Evolutionary conservation across 176 grass and related monocot genomes (phyloP).

Genomic region (Ensete ventricosum): DNA sequence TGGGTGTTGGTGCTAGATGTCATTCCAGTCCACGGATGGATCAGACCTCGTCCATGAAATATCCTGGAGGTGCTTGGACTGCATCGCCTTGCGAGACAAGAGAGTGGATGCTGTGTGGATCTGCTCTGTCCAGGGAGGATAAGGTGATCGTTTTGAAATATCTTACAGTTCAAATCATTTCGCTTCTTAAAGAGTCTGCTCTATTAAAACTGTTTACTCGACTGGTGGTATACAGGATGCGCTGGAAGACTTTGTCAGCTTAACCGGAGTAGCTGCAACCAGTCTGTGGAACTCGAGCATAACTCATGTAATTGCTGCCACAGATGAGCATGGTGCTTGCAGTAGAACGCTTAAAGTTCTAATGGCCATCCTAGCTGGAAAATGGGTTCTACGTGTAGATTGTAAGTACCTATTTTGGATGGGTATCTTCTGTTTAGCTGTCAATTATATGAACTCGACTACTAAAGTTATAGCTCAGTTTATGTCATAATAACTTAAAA

Average conservation of each 20-base stretch:
- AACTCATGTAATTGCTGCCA: slow-evolving; percentile 77
- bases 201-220: slow-evolving; percentile 1
- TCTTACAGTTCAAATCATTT: background rate
- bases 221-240: slow-evolving; percentile 44
- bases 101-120: slow-evolving; percentile 81
- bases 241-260: slow-evolving; percentile 49
- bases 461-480: background rate
- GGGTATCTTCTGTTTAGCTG: background rate
- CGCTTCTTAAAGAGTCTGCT: background rate
- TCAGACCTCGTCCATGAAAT: slow-evolving; percentile 28
- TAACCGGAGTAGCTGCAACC: slow-evolving; percentile 43
- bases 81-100: slow-evolving; percentile 32
- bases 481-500: background rate
- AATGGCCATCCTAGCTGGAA: slow-evolving; percentile 82
- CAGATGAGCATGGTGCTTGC: slow-evolving; percentile 53
- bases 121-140: slow-evolving; percentile 46
- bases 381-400: slow-evolving; percentile 77
- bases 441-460: background rate
- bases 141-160: slow-evolving; percentile 40
- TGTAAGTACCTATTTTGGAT: slow-evolving; percentile 38
- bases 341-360: slow-evolving; percentile 85
- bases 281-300: slow-evolving; percentile 54
- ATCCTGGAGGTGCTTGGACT: slow-evolving; percentile 41
- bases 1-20: background rate
- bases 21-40: slow-evolving; percentile 26